Percentiles rank a stretch among this genome's conserved stretches.
Conservation (phyloP, 768 basidiomycete species). For the Panellus pusillus region DNA sequence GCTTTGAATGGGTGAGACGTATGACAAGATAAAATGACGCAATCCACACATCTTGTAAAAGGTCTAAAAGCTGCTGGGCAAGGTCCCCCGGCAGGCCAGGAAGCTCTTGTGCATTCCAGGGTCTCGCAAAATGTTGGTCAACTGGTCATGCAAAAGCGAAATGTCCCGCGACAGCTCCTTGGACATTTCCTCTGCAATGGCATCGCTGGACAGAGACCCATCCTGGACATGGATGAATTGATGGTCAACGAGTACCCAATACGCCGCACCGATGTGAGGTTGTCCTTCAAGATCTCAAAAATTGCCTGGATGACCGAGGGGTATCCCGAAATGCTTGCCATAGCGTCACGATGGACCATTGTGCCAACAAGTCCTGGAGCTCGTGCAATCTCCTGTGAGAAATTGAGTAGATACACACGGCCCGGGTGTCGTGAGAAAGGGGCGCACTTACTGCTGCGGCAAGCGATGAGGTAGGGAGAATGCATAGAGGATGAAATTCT, state of each 20-base stretch:
- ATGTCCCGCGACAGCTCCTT: constrained; percentile 6
- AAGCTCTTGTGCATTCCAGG: constrained; percentile 3
- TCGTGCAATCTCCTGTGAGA: not conserved
- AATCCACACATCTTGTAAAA: constrained; percentile 14
- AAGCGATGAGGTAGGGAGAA: not conserved
- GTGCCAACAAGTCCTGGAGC: not conserved
- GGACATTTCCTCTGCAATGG: not conserved
- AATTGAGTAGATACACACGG: not conserved
- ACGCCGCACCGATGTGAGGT: not conserved
- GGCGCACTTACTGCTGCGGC: no score
- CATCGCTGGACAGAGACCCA: not conserved
- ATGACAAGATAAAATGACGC: not conserved
- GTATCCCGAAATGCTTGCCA: constrained; percentile 4
- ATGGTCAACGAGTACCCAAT: not conserved
- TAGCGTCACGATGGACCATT: constrained; percentile 1
- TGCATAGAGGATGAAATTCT: constrained; percentile 2
- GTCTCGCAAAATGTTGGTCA: not conserved
- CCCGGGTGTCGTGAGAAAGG: not conserved
- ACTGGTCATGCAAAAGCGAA: not conserved
- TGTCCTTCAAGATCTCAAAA: constrained; percentile 6
- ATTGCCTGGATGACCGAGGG: constrained; percentile 2
- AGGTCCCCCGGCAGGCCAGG: constrained; percentile 1
- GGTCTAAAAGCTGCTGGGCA: constrained; percentile 14
- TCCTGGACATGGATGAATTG: not conserved
- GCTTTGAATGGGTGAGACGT: not conserved